A percentile compares a stretch with the other conserved stretches of the same genome.
These are phyloP conservation scores for Incumbomyces delicatus DNA, from an alignment of 2,329 filamentous ascomycete species.

Conservation along the genomic window DNA sequence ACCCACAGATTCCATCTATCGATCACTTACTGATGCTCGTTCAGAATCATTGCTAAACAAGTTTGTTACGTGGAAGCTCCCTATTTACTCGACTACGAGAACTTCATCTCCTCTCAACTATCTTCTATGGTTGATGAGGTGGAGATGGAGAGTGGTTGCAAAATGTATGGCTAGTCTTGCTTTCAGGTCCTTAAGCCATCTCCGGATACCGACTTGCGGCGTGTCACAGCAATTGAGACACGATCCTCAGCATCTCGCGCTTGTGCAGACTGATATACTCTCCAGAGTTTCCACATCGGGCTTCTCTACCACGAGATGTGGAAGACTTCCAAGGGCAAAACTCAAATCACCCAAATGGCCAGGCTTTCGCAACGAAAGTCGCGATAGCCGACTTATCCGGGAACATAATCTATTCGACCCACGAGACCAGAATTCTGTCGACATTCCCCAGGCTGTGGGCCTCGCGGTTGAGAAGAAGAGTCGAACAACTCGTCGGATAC, in stretches of 20 bases:
- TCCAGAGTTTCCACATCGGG: not conserved
- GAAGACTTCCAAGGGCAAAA: not conserved
- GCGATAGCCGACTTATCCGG: not conserved
- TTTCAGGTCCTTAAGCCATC: not conserved
- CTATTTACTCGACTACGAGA: no score
- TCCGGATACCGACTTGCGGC: not conserved
- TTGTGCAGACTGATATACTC: not conserved
- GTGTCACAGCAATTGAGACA: not conserved
- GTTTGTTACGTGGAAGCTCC: no score
- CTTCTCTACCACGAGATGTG: not conserved
- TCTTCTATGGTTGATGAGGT: conserved; percentile 4
- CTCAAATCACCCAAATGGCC: not conserved
- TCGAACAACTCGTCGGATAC: not conserved
- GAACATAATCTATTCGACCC: conserved; percentile 6
- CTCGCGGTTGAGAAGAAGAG: not conserved
- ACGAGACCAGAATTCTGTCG: no score
- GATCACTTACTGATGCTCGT: no score
- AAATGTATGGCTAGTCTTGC: conserved; percentile 3
- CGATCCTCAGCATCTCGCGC: not conserved
- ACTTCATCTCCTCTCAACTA: not conserved
- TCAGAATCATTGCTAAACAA: no score
- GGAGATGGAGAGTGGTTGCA: not conserved
- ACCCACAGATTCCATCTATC: no score
- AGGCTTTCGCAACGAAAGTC: conserved; percentile 1
- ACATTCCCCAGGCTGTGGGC: no score